Base-by-base conservation (phyloP, 23 red algal genomes). In the Agarophyton chilense region DNA sequence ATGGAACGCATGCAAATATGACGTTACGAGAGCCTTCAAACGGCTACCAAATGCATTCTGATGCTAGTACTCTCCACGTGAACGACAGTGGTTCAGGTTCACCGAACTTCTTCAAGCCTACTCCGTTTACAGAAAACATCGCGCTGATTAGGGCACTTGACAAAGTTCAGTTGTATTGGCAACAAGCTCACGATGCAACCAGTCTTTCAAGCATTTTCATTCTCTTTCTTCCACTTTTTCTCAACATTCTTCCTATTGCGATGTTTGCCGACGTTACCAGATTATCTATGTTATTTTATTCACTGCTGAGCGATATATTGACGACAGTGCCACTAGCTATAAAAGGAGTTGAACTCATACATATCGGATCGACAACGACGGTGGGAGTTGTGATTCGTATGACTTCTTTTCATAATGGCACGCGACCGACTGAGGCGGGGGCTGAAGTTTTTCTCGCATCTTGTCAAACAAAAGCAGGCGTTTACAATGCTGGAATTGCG, bases 181-280 rank as follows among this genome's bases (percentile, higher is more conserved):
- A 66, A 33, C 83, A 88, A 52, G 83, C 50, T 19, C 32, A 76
- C 31, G 83, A 88, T 22, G 83, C 83, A 2, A 10, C 18, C 8
- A 77, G 50, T 25, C 16, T 67, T 29, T 75, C 65, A 2, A 88
- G 60, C 43, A 60, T 75, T 28, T 44, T 42, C 18, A 88, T 88
- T 51, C 83, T 88, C 35, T 38, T 66, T 21, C 71, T 88, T 4
- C 83, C 83, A 22, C 44, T 88, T 8, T 60, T 64, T 24, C 50
- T 88, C 13, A 88, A 88, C 67, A 29, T 76, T 19, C 24, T 88
- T 6, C 83, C 83, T 10, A 65, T 88, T 26, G 83, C 83, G 17
- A 42, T 88, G 70, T 41, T 88, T 21, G 65, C 83, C 17, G 83
- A 88, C 21, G 83, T 88, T n/a, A 57, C 32, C 39, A 36, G 40